These are phyloP conservation scores for Porphyra umbilicalis DNA, from an alignment of 31 red algal species.

Conservation along the genomic window DNA sequence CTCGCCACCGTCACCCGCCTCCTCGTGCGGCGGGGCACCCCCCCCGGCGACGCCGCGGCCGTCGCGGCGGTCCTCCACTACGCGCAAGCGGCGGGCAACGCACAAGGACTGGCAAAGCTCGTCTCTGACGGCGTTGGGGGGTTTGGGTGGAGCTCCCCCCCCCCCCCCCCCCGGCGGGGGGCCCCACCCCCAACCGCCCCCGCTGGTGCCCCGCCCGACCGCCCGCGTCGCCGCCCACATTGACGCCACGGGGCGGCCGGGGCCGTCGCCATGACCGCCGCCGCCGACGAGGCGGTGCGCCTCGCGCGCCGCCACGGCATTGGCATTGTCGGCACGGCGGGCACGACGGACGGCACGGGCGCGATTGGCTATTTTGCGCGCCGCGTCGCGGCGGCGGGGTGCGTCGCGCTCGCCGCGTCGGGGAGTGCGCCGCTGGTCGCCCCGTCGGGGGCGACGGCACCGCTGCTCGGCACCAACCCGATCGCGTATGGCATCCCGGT, in stretches of 20 bases:
- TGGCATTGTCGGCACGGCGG: background rate
- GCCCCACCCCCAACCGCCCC: background rate
- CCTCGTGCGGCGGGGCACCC: background rate
- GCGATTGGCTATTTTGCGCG: background rate
- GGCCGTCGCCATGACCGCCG: background rate
- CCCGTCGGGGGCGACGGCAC: background rate
- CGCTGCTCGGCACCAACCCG: constrained; percentile 2
- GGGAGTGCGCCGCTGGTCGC: background rate
- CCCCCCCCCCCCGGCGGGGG: too few relatives aligned
- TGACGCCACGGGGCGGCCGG: background rate
- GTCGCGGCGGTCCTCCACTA: background rate
- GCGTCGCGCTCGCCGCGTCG: background rate
- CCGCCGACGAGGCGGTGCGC: background rate
- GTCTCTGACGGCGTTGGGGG: background rate
- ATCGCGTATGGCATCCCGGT: background rate
- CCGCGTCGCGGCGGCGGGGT: background rate
- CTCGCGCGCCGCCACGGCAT: background rate
- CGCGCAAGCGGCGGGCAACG: background rate
- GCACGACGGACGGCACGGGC: background rate
- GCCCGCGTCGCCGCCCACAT: background rate
- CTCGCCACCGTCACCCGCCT: background rate
- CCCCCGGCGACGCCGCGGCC: background rate
- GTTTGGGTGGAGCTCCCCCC: background rate
- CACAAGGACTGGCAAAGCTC: background rate
- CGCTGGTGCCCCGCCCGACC: background rate